These are phyloP conservation scores for Castanospermum australe DNA, from an alignment of 306 rosid genomes.

Conservation along the genomic window DNA sequence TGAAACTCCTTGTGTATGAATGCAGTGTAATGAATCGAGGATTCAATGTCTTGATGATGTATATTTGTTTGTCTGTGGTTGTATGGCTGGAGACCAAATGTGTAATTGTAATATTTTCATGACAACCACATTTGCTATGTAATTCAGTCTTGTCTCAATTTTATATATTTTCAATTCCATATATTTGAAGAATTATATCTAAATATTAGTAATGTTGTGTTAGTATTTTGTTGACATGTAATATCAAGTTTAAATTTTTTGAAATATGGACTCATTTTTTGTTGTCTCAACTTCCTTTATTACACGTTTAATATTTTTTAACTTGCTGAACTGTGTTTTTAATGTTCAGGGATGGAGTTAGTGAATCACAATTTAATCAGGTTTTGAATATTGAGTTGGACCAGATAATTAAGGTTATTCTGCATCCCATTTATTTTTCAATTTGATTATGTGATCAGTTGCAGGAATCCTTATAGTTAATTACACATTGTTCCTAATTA, in stretches of 20 bases:
- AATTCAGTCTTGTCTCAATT: conserved; percentile 6
- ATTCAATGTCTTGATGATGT: not conserved
- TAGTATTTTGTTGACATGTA: conserved; percentile 13
- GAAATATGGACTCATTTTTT: conserved; percentile 15
- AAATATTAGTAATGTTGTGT: not conserved
- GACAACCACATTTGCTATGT: not conserved
- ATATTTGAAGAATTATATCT: not conserved
- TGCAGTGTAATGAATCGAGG: not conserved
- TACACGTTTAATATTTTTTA: conserved; percentile 5
- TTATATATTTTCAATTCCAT: not conserved
- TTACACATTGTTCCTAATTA: not conserved
- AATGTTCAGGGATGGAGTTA: conserved; percentile 79
- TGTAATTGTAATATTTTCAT: not conserved
- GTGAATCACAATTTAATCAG: conserved; percentile 90
- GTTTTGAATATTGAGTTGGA: conserved; percentile 83
- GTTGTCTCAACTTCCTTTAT: not conserved
- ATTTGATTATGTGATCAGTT: conserved; percentile 16
- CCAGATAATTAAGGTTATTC: conserved; percentile 78
- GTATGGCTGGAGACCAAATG: not conserved
- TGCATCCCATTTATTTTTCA: conserved; percentile 22
- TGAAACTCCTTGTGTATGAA: not conserved
- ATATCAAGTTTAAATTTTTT: not conserved
- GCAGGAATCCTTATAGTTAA: not conserved
- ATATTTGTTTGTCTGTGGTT: not conserved
- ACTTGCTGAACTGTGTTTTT: conserved; percentile 21